Evolutionary conservation across 2,329 filamentous ascomycete species (phyloP).

Genomic region (Clonostachys rhizophaga): DNA sequence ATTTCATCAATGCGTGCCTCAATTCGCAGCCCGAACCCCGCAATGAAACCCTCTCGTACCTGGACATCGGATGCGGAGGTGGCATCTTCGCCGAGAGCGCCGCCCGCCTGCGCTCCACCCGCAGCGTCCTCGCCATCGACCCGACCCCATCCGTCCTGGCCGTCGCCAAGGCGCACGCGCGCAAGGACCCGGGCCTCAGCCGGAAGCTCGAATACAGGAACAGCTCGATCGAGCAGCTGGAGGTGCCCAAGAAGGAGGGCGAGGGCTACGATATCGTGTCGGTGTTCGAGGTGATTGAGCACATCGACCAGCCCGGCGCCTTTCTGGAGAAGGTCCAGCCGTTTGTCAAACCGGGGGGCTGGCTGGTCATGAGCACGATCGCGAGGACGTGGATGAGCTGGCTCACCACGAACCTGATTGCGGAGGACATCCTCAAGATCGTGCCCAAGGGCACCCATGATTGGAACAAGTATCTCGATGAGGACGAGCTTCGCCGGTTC

Average conservation of each 20-base stretch:
- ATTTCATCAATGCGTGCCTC: constrained; percentile 78
- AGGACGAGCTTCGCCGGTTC: constrained; percentile 63
- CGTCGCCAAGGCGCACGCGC: constrained; percentile 72
- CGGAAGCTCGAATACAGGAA: constrained; percentile 68
- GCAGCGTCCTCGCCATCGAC: constrained; percentile 70
- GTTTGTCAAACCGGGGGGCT: constrained; percentile 85
- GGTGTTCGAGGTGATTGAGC: constrained; percentile 92
- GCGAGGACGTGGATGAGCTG: constrained; percentile 84
- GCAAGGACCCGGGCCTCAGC: constrained; percentile 64
- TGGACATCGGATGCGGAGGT: constrained; percentile 93
- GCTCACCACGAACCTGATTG: constrained; percentile 87
- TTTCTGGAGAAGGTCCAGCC: constrained; percentile 70
- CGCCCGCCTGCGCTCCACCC: constrained; percentile 60
- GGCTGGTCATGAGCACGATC: constrained; percentile 90
- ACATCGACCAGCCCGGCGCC: constrained; percentile 70
- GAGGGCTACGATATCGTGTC: constrained; percentile 74
- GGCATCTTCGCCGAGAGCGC: constrained; percentile 93
- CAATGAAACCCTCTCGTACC: constrained; percentile 52
- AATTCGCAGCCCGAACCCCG: constrained; percentile 37
- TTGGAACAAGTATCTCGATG: constrained; percentile 94
- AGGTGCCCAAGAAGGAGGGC: constrained; percentile 24
- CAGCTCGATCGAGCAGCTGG: constrained; percentile 69
- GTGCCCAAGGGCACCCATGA: constrained; percentile 93
- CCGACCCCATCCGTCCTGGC: constrained; percentile 69
- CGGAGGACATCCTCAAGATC: constrained; percentile 81